A percentile compares a stretch with the other conserved stretches of the same genome.
These are phyloP conservation scores for Pachysandra terminalis DNA, from an alignment of 164 flowering plant species.

Conservation along the genomic window DNA sequence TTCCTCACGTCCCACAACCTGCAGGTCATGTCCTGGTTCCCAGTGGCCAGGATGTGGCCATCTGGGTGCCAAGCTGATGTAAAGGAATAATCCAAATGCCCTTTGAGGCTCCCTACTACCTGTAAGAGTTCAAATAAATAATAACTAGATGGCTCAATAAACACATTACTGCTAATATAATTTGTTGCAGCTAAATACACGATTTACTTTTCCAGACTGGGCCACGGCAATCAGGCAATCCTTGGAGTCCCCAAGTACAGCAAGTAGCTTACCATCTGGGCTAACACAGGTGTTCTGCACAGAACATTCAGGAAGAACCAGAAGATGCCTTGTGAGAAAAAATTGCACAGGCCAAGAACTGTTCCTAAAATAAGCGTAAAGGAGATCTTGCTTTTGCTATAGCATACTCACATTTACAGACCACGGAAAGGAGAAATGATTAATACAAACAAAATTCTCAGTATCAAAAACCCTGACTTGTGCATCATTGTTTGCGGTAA, in stretches of 20 bases:
- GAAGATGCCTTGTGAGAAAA: background rate
- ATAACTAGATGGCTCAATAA: background rate
- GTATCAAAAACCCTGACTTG: slow-evolving; percentile 67
- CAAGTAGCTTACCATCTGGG: slow-evolving; percentile 77
- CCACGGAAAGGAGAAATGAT: slow-evolving; percentile 59
- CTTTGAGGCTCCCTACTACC: slow-evolving; percentile 54
- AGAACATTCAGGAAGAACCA: background rate
- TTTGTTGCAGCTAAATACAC: too few species aligned
- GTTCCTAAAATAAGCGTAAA: background rate
- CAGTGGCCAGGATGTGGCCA: slow-evolving; percentile 79
- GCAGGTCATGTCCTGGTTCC: slow-evolving; percentile 94
- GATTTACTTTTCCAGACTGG: slow-evolving; percentile 67
- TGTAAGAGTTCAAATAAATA: slow-evolving; percentile 15
- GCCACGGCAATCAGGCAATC: slow-evolving; percentile 79
- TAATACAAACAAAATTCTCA: slow-evolving; percentile 46
- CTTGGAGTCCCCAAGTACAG: slow-evolving; percentile 79
- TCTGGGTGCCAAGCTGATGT: slow-evolving; percentile 96
- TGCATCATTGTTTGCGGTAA: slow-evolving; percentile 83
- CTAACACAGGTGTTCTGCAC: slow-evolving; percentile 73
- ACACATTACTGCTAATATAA: background rate
- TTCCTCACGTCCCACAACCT: slow-evolving; percentile 92
- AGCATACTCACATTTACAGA: slow-evolving; percentile 75
- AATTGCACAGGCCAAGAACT: background rate
- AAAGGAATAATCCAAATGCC: slow-evolving; percentile 88
- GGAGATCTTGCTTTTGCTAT: too few species aligned